Percentiles rank a stretch among this genome's conserved stretches.
Conservation (phyloP, 2,329 filamentous ascomycete species). For the Fusarium sp. region DNA sequence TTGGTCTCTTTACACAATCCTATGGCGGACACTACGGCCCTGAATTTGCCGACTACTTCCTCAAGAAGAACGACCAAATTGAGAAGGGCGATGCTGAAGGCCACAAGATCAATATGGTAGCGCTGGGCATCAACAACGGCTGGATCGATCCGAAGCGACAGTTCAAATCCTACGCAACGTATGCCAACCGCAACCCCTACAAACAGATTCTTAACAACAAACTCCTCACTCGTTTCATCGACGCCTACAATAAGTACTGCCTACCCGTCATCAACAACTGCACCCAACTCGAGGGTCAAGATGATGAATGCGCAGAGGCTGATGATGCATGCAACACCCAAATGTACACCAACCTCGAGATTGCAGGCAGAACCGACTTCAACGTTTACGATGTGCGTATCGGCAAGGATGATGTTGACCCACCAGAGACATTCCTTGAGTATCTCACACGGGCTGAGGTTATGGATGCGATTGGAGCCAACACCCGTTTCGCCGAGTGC, state of each 20-base stretch:
- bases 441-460: conserved; percentile 39
- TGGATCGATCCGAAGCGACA: conserved; percentile 58
- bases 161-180: conserved; percentile 46
- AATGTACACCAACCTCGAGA: conserved; percentile 39
- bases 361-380: conserved; percentile 46
- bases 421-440: conserved; percentile 38
- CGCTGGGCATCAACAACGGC: conserved; percentile 66
- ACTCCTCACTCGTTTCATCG: conserved; percentile 33
- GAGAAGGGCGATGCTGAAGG: conserved; percentile 51
- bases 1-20: conserved; percentile 62
- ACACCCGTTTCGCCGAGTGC: conserved; percentile 38
- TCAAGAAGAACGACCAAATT: conserved; percentile 65
- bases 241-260: conserved; percentile 44
- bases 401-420: conserved; percentile 27
- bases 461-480: conserved; percentile 40
- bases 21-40: conserved; percentile 70
- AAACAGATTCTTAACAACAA: conserved; percentile 41
- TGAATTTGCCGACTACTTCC: conserved; percentile 63
- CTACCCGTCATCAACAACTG: conserved; percentile 38
- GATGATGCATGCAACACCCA: conserved; percentile 41
- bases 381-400: conserved; percentile 59
- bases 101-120: conserved; percentile 58
- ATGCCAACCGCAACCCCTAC: conserved; percentile 48
- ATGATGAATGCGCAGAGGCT: conserved; percentile 42
- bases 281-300: conserved; percentile 32